Percentiles rank a stretch among this genome's conserved stretches.
Conservation (phyloP, 2,329 filamentous ascomycete species). For the Raffaelea deltoideospora region DNA sequence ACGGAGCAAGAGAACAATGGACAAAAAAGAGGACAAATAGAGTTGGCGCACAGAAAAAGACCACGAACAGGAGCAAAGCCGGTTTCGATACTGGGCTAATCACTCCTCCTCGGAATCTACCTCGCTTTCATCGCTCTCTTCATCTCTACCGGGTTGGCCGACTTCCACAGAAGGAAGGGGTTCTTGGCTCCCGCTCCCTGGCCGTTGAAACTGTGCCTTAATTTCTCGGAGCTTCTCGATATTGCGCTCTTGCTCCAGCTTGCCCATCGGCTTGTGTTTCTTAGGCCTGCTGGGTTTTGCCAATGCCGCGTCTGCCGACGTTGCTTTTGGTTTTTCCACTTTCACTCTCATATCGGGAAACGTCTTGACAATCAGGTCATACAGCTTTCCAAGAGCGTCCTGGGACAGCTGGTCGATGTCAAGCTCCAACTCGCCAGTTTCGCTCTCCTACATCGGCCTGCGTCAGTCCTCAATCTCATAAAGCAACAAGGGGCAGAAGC, state of each 20-base stretch:
- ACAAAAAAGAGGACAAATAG: not conserved
- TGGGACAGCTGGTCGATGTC: constrained; percentile 42
- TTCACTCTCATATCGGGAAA: constrained; percentile 21
- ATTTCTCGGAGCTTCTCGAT: constrained; percentile 48
- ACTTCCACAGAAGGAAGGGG: constrained; percentile 22
- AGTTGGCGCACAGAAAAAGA: not conserved
- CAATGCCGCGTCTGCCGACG: constrained; percentile 11
- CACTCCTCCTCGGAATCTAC: constrained; percentile 30
- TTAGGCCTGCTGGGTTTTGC: constrained; percentile 36
- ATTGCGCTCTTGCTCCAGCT: constrained; percentile 52
- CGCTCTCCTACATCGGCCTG: too few species aligned
- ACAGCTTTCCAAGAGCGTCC: constrained; percentile 39
- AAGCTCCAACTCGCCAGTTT: constrained; percentile 41
- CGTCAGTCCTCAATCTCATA: constrained; percentile 2
- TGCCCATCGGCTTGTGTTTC: constrained; percentile 68
- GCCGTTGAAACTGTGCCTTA: constrained; percentile 32
- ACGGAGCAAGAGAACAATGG: not conserved
- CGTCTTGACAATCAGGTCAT: constrained; percentile 24
- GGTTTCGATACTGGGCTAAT: too few species aligned
- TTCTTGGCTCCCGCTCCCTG: constrained; percentile 32
- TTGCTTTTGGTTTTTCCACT: constrained; percentile 18
- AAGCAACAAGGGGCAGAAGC: not conserved
- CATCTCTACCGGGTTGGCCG: constrained; percentile 13
- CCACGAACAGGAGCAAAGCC: not conserved
- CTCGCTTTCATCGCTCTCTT: constrained; percentile 33